Conservation (phyloP, 768 basidiomycete genomes). For the Flagelloscypha sp. region DNA sequence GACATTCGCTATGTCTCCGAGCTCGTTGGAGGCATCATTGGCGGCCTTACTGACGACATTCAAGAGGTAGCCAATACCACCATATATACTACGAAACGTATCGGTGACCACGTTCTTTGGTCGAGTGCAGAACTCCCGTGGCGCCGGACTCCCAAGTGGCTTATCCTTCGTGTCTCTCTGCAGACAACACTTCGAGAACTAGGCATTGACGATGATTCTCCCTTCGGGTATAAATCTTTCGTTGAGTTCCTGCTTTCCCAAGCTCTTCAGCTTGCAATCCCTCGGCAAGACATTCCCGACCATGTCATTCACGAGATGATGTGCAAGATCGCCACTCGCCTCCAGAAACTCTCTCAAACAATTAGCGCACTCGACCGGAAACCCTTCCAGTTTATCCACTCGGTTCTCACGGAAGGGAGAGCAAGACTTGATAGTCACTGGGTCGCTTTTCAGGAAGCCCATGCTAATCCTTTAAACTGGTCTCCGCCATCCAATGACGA, state of each 20-base stretch:
- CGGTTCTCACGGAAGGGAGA: no score
- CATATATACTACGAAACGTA: constrained; percentile 30
- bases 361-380: no score
- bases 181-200: constrained; percentile 26
- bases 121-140: constrained; percentile 29
- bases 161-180: constrained; percentile 36
- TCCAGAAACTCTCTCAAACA: constrained; percentile 16
- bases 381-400: no score
- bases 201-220: constrained; percentile 5
- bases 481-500: constrained; percentile 17
- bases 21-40: constrained; percentile 39
- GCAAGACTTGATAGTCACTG: no score
- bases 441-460: no score
- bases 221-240: constrained; percentile 23
- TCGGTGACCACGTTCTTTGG: constrained; percentile 41
- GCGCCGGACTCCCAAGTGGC: constrained; percentile 45
- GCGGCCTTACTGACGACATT: constrained; percentile 25
- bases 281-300: constrained; percentile 6
- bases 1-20: constrained; percentile 43
- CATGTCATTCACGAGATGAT: constrained; percentile 14
- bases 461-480: no score
- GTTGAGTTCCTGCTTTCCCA: constrained; percentile 21
- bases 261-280: constrained; percentile 8
- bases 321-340: constrained; percentile 14
- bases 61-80: constrained; percentile 12